These are phyloP conservation scores for Clitopilus passeckerianus DNA, from an alignment of 768 basidiomycete species.

Conservation along the genomic window DNA sequence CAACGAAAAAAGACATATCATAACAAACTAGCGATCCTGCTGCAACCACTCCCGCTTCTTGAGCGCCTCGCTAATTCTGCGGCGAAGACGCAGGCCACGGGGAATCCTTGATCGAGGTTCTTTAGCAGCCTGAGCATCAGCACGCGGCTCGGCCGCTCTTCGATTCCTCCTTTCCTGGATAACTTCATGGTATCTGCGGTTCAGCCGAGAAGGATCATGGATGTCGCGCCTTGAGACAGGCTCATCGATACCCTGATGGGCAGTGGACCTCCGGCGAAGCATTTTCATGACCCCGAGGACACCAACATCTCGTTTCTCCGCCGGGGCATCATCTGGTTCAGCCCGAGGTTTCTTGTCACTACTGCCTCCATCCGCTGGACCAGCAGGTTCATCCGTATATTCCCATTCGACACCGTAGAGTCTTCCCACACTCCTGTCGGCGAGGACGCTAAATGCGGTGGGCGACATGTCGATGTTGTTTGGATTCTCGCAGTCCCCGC, in stretches of 20 bases:
- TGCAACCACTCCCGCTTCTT: not conserved
- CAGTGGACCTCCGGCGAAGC: not conserved
- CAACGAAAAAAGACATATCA: not conserved
- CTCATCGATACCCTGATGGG: not conserved
- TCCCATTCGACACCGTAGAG: conserved; percentile 6
- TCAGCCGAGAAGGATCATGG: not conserved
- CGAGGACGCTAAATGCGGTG: conserved; percentile 6
- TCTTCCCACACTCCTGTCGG: conserved; percentile 2
- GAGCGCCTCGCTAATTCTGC: not conserved
- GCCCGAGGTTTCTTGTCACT: not conserved
- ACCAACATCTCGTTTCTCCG: not conserved
- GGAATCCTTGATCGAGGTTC: not conserved
- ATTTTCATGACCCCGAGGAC: not conserved
- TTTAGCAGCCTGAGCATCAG: not conserved
- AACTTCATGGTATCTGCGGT: not conserved
- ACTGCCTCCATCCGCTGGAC: not conserved
- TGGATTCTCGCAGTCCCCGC: conserved; percentile 1
- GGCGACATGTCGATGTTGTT: conserved; percentile 12
- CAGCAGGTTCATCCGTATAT: not conserved
- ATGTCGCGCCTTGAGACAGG: not conserved
- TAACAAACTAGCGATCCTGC: not conserved
- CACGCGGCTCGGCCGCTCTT: not conserved
- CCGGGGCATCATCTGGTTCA: not conserved
- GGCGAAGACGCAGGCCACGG: not conserved
- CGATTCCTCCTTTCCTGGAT: not conserved